phyloP scores from a whole-genome alignment of 352 stramenopile genomes.

The Achlya hypogyna region DNA sequence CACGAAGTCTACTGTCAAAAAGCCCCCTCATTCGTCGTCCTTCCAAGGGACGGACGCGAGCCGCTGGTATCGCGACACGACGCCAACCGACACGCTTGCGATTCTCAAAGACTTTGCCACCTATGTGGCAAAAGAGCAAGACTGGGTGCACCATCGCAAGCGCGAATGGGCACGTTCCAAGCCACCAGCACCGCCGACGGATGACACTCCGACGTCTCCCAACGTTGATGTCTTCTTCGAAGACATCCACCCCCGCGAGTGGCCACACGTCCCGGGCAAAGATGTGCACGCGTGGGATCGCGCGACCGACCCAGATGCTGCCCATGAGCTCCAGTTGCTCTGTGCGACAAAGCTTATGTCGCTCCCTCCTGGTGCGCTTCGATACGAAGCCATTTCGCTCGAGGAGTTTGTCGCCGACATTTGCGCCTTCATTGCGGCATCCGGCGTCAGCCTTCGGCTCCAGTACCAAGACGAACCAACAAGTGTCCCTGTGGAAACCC shows the following conservation, averaged over 20 bases:
- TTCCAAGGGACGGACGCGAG: background rate
- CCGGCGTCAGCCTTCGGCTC: conserved; percentile 18
- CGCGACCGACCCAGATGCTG: conserved; percentile 24
- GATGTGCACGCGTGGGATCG: conserved; percentile 41
- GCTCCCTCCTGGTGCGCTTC: conserved; percentile 42
- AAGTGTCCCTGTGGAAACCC: background rate
- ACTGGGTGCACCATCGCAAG: background rate
- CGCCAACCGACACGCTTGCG: background rate
- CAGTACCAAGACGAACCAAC: conserved; percentile 22
- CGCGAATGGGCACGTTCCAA: background rate
- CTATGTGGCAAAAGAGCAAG: background rate
- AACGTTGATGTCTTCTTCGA: background rate
- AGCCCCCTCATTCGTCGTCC: background rate
- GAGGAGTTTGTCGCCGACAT: conserved; percentile 30
- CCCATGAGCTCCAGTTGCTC: conserved; percentile 20
- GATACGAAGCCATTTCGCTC: conserved; percentile 58
- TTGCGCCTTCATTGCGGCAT: conserved; percentile 19
- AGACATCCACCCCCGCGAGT: conserved; percentile 44
- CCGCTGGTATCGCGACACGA: background rate
- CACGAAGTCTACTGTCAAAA: background rate
- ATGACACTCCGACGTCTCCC: background rate
- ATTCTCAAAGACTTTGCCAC: background rate
- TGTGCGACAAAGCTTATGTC: conserved; percentile 43
- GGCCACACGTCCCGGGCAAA: conserved; percentile 55
- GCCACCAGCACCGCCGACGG: background rate